Conservation (phyloP, 148 eudicot species). For the Drosera capensis region DNA sequence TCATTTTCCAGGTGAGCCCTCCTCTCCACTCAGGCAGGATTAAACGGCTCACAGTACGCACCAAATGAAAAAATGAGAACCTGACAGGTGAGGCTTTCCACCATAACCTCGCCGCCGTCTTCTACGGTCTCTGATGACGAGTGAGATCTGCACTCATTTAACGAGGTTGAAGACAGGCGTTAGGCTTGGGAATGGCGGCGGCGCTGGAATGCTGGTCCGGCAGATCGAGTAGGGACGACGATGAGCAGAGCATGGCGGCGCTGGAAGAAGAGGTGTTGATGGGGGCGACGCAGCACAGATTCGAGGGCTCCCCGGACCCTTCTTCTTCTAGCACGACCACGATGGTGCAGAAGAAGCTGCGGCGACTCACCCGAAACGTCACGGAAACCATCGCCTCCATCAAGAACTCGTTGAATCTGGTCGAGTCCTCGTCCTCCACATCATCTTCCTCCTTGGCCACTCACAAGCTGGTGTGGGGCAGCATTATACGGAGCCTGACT, state of each 20-base stretch:
- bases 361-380: slow-evolving; percentile 62
- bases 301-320: slow-evolving; percentile 33
- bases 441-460: slow-evolving; percentile 33
- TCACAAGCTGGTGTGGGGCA: slow-evolving; percentile 65
- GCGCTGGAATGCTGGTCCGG: slow-evolving; percentile 95
- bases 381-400: slow-evolving; percentile 77
- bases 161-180: too few relatives aligned
- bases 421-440: slow-evolving; percentile 39
- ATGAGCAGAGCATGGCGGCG: too few relatives aligned
- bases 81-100: too few relatives aligned
- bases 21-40: too few relatives aligned
- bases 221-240: slow-evolving; percentile 61
- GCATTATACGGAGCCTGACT: slow-evolving; percentile 69
- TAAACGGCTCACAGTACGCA: too few relatives aligned
- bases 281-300: slow-evolving; percentile 73
- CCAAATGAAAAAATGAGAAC: too few relatives aligned
- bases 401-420: slow-evolving; percentile 67
- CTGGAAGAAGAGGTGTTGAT: slow-evolving; percentile 69
- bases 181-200: slow-evolving; percentile 50
- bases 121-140: too few relatives aligned
- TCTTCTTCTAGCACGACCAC: too few relatives aligned
- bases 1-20: too few relatives aligned
- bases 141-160: too few relatives aligned
- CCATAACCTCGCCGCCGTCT: too few relatives aligned
- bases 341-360: slow-evolving; percentile 66